Conservation (phyloP, 768 basidiomycete species). For the Suillus occidentalis region DNA sequence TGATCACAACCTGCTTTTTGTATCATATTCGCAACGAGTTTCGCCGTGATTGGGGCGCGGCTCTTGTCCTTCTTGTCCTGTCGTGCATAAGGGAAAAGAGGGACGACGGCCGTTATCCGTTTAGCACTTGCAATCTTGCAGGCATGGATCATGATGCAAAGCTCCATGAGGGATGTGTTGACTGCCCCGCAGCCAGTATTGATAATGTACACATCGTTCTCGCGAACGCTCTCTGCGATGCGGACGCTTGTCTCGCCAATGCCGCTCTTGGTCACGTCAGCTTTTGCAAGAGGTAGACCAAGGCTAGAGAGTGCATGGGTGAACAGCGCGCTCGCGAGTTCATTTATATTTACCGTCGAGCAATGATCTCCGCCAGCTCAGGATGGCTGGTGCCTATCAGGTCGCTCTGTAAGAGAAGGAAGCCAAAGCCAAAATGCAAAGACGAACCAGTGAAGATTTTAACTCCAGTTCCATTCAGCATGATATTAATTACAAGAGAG, state of each 20-base stretch:
- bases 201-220: constrained; percentile 98
- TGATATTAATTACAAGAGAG: constrained; percentile 26
- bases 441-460: constrained; percentile 58
- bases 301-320: constrained; percentile 53
- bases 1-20: constrained; percentile 93
- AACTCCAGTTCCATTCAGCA: constrained; percentile 58
- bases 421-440: not conserved
- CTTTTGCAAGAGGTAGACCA: constrained; percentile 84
- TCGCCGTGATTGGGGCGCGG: constrained; percentile 95
- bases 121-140: constrained; percentile 99
- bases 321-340: constrained; percentile 12
- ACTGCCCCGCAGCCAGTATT: constrained; percentile 86
- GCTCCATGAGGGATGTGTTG: constrained; percentile 96
- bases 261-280: constrained; percentile 83
- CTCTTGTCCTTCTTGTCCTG: constrained; percentile 99
- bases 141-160: constrained; percentile 98
- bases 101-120: constrained; percentile 97
- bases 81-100: constrained; percentile 93
- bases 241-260: constrained; percentile 92
- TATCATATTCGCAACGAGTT: constrained; percentile 97
- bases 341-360: constrained; percentile 65
- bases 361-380: constrained; percentile 91
- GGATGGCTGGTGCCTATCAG: constrained; percentile 88
- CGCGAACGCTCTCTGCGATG: constrained; percentile 93
- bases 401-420: not conserved